A percentile compares a stretch with the other conserved stretches of the same genome.
Evolutionary conservation across 1,139 yeast genomes (phyloP).

Genomic region (Blastobotrys malaysiensis): DNA sequence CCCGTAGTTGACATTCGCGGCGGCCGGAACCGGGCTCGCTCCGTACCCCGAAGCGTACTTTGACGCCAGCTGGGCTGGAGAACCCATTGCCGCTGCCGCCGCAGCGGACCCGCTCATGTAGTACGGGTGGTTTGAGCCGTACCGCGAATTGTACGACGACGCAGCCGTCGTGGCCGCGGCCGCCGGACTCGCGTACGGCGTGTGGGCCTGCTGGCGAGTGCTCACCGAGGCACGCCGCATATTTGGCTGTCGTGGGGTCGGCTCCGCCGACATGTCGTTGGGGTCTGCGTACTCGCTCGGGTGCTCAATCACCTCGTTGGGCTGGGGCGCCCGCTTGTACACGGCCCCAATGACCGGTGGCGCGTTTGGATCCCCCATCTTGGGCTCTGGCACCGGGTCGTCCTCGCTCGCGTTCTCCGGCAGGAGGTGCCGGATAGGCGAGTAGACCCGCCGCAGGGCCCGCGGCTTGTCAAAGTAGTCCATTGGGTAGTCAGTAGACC

Average conservation of each 20-base stretch:
- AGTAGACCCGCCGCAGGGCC: conserved; percentile 61
- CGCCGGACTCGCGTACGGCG: not conserved
- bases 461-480: conserved; percentile 44
- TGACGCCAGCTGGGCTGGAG: not conserved
- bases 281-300: conserved; percentile 42
- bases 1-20: not conserved
- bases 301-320: conserved; percentile 65
- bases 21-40: not conserved
- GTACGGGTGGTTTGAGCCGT: not conserved
- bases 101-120: not conserved
- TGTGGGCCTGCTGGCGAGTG: not conserved
- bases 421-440: conserved; percentile 75
- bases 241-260: conserved; percentile 6
- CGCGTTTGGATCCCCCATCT: conserved; percentile 73
- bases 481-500: conserved; percentile 77
- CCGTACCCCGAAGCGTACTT: not conserved
- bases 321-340: conserved; percentile 66
- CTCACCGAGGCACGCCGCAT: conserved; percentile 2
- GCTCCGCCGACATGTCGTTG: conserved; percentile 5
- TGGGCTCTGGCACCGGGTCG: conserved; percentile 79
- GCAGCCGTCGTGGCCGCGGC: not conserved
- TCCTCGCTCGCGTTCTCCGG: conserved; percentile 66
- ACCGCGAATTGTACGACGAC: not conserved
- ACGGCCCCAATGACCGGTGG: conserved; percentile 94
- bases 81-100: not conserved